Conservation (phyloP, 1,284 basidiomycete species). For the Puccinia horiana region DNA sequence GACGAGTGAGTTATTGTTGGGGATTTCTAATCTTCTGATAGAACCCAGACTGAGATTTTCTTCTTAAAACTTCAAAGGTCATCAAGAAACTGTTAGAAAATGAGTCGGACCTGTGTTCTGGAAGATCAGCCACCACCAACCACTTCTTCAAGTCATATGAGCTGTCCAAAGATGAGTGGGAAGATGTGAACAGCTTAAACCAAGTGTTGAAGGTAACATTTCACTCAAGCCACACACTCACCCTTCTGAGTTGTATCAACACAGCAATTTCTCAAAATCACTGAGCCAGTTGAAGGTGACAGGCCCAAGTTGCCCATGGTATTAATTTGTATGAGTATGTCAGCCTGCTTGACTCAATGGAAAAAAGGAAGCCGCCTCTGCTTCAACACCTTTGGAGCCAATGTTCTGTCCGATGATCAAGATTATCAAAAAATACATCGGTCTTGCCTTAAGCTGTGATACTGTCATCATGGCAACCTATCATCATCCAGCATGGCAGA, state of each 20-base stretch:
- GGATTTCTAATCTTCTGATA: no score
- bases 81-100: background rate
- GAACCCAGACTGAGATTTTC: no score
- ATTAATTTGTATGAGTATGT: background rate
- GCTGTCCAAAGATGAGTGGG: no score
- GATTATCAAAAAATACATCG: background rate
- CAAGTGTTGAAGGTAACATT: background rate
- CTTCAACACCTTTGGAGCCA: background rate
- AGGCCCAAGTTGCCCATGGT: background rate
- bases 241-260: background rate
- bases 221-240: background rate
- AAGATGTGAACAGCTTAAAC: background rate
- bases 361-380: background rate
- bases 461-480: background rate
- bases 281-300: background rate
- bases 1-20: no score
- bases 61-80: no score
- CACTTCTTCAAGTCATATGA: slow-evolving; percentile 11
- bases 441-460: background rate
- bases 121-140: no score
- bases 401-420: background rate
- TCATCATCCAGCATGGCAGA: background rate
- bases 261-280: background rate
- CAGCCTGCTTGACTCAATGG: background rate
- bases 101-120: background rate